These are phyloP conservation scores for Cyclotella distinguenda DNA, from an alignment of 108 stramenopile genomes.

Conservation along the genomic window DNA sequence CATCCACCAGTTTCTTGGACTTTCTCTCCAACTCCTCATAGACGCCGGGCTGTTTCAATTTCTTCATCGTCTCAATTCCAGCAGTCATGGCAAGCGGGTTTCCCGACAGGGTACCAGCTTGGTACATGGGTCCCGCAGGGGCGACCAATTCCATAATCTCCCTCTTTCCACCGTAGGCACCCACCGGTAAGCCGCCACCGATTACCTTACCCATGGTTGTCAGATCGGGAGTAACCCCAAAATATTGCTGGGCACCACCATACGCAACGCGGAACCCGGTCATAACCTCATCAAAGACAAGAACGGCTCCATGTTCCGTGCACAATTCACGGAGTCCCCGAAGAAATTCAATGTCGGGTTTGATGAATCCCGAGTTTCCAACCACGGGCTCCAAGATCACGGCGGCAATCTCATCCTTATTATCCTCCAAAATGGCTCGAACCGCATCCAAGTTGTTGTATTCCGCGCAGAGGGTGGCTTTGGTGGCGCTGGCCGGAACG, in stretches of 20 bases:
- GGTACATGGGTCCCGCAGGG: constrained; percentile 98
- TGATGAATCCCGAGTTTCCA: constrained; percentile 99
- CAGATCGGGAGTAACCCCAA: constrained; percentile 96
- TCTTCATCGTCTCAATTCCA: constrained; percentile 97
- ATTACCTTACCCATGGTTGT: constrained; percentile 99
- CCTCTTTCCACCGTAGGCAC: constrained; percentile 96
- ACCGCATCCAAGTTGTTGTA: constrained; percentile 96
- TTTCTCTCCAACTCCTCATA: constrained; percentile 94
- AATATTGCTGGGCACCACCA: constrained; percentile 96
- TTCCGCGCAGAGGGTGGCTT: constrained; percentile 92
- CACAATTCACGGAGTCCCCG: constrained; percentile 88
- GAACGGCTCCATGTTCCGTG: constrained; percentile 85
- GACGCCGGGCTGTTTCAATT: constrained; percentile 73
- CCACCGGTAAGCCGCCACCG: constrained; percentile 97
- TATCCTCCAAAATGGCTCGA: constrained; percentile 82
- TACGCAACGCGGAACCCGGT: constrained; percentile 98
- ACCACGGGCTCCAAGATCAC: constrained; percentile 97
- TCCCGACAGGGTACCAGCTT: constrained; percentile 96
- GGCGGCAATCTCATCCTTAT: constrained; percentile 94
- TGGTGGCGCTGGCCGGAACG: constrained; percentile 90
- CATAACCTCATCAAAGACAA: constrained; percentile 99
- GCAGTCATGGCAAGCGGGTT: constrained; percentile 99
- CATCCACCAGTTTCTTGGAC: constrained; percentile 89
- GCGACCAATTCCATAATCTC: constrained; percentile 98
- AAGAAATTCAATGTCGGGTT: constrained; percentile 94